phyloP scores from a whole-genome alignment of 345 rosid species.

The Trapa bicornis region DNA sequence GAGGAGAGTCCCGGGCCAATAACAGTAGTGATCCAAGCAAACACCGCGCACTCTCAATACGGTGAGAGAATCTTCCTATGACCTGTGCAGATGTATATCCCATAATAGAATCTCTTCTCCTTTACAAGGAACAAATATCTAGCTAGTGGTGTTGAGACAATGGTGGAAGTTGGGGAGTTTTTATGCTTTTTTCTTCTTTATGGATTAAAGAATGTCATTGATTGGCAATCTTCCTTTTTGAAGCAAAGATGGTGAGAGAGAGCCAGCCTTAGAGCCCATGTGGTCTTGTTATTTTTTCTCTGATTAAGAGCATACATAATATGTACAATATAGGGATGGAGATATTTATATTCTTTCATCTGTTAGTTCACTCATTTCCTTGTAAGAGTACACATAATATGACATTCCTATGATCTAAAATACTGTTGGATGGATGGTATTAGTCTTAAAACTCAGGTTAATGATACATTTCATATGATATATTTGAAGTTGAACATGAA shows the following conservation, averaged over 20 bases:
- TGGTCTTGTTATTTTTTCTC: slow-evolving; percentile 46
- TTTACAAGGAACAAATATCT: slow-evolving; percentile 1
- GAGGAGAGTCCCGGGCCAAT: slow-evolving; percentile 60
- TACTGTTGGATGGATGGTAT: too few relatives aligned
- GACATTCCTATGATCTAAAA: too few relatives aligned
- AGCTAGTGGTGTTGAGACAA: slow-evolving; percentile 17
- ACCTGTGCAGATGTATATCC: slow-evolving; percentile 52
- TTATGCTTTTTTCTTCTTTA: not conserved
- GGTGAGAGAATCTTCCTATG: slow-evolving; percentile 19
- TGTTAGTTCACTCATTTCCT: too few relatives aligned
- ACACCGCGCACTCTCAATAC: slow-evolving; percentile 15
- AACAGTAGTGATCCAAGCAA: slow-evolving; percentile 29
- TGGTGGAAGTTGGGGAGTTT: slow-evolving; percentile 18
- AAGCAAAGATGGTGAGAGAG: slow-evolving; percentile 10
- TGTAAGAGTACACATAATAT: too few relatives aligned
- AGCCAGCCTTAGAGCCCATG: slow-evolving; percentile 15
- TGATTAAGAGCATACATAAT: too few relatives aligned
- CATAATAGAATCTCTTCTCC: slow-evolving; percentile 19
- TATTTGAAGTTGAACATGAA: too few relatives aligned
- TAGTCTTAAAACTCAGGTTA: too few relatives aligned
- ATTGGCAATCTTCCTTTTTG: slow-evolving; percentile 6
- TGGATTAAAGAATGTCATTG: not conserved
- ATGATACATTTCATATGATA: too few relatives aligned
- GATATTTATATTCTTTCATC: too few relatives aligned
- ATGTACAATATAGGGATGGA: too few relatives aligned